These are phyloP conservation scores for Trichomonas gallinae DNA, from an alignment of 208 protist genomes.

Conservation along the genomic window DNA sequence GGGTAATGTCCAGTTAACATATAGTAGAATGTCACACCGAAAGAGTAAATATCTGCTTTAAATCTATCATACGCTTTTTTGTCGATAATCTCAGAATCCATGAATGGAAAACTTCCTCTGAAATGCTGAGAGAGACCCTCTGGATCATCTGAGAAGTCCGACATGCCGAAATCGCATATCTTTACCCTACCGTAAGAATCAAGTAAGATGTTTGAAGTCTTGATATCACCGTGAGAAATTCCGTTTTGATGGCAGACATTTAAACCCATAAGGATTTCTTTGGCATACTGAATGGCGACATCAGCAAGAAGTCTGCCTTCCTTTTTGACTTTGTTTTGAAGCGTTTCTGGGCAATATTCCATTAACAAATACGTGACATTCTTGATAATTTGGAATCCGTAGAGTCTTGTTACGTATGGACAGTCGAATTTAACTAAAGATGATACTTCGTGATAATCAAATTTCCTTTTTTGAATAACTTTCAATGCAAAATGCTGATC, in stretches of 20 bases:
- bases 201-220: constrained; percentile 40
- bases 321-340: not conserved
- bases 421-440: not conserved
- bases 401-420: not conserved
- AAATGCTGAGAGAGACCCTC: constrained; percentile 33
- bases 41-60: constrained; percentile 51
- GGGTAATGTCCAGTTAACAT: not conserved
- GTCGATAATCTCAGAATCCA: constrained; percentile 47
- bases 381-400: not conserved
- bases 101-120: constrained; percentile 47
- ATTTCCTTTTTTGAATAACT: not conserved
- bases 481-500: not conserved
- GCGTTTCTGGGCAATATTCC: not conserved
- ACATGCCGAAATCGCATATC: constrained; percentile 44
- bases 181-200: constrained; percentile 33
- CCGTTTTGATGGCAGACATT: constrained; percentile 29
- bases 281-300: not conserved
- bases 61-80: constrained; percentile 35
- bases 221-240: constrained; percentile 36
- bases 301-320: not conserved
- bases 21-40: constrained; percentile 52
- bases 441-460: not conserved
- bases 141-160: not conserved
- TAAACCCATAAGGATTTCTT: constrained; percentile 20
- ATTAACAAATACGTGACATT: not conserved